Evolutionary conservation across 129 eudicot species (phyloP).

Genomic region (sunflower (Helianthus annuus)): DNA sequence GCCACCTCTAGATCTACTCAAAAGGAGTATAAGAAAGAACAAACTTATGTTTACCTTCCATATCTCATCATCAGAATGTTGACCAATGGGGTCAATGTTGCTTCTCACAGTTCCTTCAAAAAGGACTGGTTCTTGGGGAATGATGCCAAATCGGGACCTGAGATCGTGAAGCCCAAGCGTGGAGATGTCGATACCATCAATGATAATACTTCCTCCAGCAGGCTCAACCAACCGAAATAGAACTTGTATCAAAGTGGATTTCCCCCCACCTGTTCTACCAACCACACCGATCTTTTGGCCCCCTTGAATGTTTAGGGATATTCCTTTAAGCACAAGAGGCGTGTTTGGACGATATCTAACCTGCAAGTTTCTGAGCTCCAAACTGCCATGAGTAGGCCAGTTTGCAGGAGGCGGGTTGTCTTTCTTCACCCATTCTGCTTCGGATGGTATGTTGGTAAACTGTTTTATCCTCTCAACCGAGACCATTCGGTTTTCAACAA

Average conservation of each 20-base stretch:
- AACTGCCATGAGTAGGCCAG: slow-evolving; percentile 65
- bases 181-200: slow-evolving; percentile 74
- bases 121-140: slow-evolving; percentile 97
- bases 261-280: slow-evolving; percentile 97
- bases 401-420: slow-evolving; percentile 43
- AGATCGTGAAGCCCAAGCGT: slow-evolving; percentile 88
- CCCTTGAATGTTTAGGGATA: slow-evolving; percentile 64
- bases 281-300: slow-evolving; percentile 92
- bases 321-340: slow-evolving; percentile 78
- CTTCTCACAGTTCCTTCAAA: slow-evolving; percentile 97
- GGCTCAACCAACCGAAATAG: slow-evolving; percentile 93
- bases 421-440: slow-evolving; percentile 59
- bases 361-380: slow-evolving; percentile 61
- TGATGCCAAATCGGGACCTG: slow-evolving; percentile 93
- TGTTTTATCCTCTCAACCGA: slow-evolving; percentile 80
- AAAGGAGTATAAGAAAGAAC: slow-evolving; percentile 4
- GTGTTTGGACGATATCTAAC: slow-evolving; percentile 85
- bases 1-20: not conserved
- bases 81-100: slow-evolving; percentile 90
- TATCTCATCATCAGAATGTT: slow-evolving; percentile 81
- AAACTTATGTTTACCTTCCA: slow-evolving; percentile 52
- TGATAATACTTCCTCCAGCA: slow-evolving; percentile 61
- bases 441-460: slow-evolving; percentile 57
- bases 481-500: slow-evolving; percentile 70
- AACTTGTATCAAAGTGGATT: slow-evolving; percentile 87